These are phyloP conservation scores for Aspergillus spinulosporus DNA, from an alignment of 2,329 filamentous ascomycete genomes.

Conservation along the genomic window DNA sequence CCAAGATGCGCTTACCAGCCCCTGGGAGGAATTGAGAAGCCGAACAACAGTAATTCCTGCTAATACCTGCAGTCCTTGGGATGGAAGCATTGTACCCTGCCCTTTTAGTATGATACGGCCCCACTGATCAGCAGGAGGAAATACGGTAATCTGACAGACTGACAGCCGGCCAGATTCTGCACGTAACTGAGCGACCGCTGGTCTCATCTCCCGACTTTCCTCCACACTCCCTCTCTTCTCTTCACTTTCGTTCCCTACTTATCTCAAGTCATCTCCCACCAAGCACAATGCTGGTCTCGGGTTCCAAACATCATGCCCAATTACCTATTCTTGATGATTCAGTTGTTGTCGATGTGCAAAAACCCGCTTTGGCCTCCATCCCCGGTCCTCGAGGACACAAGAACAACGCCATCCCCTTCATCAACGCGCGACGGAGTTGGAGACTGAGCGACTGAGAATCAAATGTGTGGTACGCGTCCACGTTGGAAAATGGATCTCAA, in stretches of 20 bases:
- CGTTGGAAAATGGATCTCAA: slow-evolving; percentile 32
- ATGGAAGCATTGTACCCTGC: too few species aligned
- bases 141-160: not conserved
- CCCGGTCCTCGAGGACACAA: slow-evolving; percentile 22
- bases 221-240: not conserved
- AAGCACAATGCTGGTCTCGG: slow-evolving; percentile 26
- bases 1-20: too few species aligned
- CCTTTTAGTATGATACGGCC: not conserved
- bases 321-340: slow-evolving; percentile 21
- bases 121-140: not conserved
- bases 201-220: too few species aligned
- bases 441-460: slow-evolving; percentile 29
- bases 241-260: not conserved
- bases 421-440: slow-evolving; percentile 35
- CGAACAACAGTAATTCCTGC: too few species aligned
- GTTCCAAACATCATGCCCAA: slow-evolving; percentile 11
- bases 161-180: not conserved
- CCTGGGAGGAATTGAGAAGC: too few species aligned
- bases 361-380: slow-evolving; percentile 27
- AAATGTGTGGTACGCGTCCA: slow-evolving; percentile 33
- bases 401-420: slow-evolving; percentile 34
- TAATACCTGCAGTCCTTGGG: too few species aligned
- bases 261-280: not conserved
- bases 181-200: not conserved
- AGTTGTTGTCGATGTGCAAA: slow-evolving; percentile 1